A percentile compares a stretch with the other conserved stretches of the same genome.
These are phyloP conservation scores for Erodium texanum DNA, from an alignment of 441 rosid genomes.

Conservation along the genomic window DNA sequence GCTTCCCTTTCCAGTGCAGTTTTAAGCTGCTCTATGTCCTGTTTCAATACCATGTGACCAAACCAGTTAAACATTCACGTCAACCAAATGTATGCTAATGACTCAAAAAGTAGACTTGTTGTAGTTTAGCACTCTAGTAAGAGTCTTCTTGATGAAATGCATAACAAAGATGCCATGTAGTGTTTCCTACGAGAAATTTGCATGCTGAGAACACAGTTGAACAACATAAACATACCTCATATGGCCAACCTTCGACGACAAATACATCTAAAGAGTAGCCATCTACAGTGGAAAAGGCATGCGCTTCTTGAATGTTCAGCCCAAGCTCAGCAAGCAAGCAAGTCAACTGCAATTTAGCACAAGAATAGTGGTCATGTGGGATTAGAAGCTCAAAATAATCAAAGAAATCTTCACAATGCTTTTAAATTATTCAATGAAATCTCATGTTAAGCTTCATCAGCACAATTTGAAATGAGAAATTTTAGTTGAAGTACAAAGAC, in stretches of 20 bases:
- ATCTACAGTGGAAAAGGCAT: slow-evolving; percentile 62
- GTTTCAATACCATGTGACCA: slow-evolving; percentile 14
- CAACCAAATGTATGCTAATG: not conserved
- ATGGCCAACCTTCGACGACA: slow-evolving; percentile 77
- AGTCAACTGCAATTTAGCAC: slow-evolving; percentile 42
- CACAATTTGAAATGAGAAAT: too few species aligned
- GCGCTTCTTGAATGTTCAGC: slow-evolving; percentile 72
- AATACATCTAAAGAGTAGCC: slow-evolving; percentile 66
- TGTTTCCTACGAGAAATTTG: not conserved
- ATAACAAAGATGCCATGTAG: too few species aligned
- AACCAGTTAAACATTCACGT: not conserved
- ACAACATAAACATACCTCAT: slow-evolving; percentile 37
- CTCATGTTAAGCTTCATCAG: too few species aligned
- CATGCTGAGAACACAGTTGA: slow-evolving; percentile 1
- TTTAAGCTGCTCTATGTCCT: slow-evolving; percentile 53
- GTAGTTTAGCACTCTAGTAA: not conserved
- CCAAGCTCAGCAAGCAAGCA: slow-evolving; percentile 60
- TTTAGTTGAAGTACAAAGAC: not conserved
- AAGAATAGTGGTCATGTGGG: slow-evolving; percentile 18
- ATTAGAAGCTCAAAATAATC: slow-evolving; percentile 10
- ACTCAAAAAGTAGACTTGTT: not conserved
- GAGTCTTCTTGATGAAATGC: too few species aligned
- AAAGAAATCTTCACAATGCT: not conserved
- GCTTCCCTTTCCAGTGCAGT: slow-evolving; percentile 50
- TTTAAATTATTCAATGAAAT: too few species aligned